Evolutionary conservation across 1,284 basidiomycete species (phyloP), one percentile per base, ranked within the genome.

Genomic region (Leccinum fuscescens): DNA sequence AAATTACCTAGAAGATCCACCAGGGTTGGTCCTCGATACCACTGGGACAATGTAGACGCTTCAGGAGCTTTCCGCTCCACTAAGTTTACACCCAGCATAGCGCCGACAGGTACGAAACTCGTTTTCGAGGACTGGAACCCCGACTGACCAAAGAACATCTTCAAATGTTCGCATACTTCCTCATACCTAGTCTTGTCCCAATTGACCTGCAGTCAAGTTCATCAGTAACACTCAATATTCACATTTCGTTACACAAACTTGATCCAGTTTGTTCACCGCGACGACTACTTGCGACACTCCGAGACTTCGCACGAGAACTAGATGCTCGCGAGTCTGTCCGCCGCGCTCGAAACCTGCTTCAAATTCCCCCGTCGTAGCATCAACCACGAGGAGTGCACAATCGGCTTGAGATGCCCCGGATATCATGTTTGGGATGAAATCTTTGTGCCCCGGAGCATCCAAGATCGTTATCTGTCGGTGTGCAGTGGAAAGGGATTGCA

Each of bases 341-440:
- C 93, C 93, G 14, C 90, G 83, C 49, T 94, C 89, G 68, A 99
- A 99, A 1, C 96, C 96, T 22, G 94, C 89, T 75, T 99, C 96
- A 66, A 99, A 99, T 68, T 95, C 95, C 22, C 96, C 96, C 1
- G 82, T 87, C 3, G 89, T 82, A 6, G 95, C 90, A 74, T 98
- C 97, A 20, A 99, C 86, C 5, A 99, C 96, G n/a, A 99, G 84
- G 4, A 99, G 77, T 1, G 96, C 96, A 39, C 93, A 94, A 68
- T 99, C 96, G 0, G 97, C 97, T 76, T 98, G 96, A 0, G 96
- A 89, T 2, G 96, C 96, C 2, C 96, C 96, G 0, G 94, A 96
- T 61, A 99, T 99, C 97, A 99, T 99, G 72, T 98, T 98, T 0
- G 97, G 96, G 59, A 99, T 92, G 68, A 99, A 99, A 70, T 99